phyloP scores from a whole-genome alignment of 2,329 filamentous ascomycete genomes.

The Madurella mycetomatis region DNA sequence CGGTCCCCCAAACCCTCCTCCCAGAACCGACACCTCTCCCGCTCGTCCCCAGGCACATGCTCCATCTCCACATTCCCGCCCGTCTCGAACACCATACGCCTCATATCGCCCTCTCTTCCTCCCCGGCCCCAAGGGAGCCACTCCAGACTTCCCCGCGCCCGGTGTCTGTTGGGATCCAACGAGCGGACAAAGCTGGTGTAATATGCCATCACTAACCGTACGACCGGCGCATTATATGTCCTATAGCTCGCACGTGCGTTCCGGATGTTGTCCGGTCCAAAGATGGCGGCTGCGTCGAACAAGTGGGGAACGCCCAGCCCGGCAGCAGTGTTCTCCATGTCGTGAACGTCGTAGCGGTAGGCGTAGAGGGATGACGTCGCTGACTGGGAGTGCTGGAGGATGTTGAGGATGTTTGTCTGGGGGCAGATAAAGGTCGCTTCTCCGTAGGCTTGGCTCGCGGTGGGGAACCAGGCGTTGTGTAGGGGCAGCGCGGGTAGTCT shows the following conservation, averaged over 20 bases:
- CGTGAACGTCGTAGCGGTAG: constrained; percentile 48
- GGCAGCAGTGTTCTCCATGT: constrained; percentile 30
- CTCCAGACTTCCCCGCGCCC: constrained; percentile 32
- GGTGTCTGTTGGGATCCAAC: constrained; percentile 41
- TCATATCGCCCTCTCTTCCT: constrained; percentile 28
- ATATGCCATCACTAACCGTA: constrained; percentile 46
- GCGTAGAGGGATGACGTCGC: constrained; percentile 34
- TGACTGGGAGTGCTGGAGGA: constrained; percentile 5
- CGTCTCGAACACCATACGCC: constrained; percentile 39
- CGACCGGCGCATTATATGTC: constrained; percentile 41
- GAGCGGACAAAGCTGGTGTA: constrained; percentile 45
- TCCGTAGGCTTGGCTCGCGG: constrained; percentile 40
- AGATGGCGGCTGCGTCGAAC: constrained; percentile 45
- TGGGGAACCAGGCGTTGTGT: constrained; percentile 43
- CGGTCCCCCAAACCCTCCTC: constrained; percentile 31
- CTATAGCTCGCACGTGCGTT: constrained; percentile 36
- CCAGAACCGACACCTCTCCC: constrained; percentile 41
- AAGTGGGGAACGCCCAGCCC: constrained; percentile 48
- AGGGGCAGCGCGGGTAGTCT: constrained; percentile 30
- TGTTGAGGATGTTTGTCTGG: constrained; percentile 36
- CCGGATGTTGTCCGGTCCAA: constrained; percentile 39
- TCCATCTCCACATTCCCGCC: constrained; percentile 38
- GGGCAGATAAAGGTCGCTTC: constrained; percentile 45
- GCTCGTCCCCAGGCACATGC: constrained; percentile 31
- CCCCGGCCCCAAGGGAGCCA: constrained; percentile 39